Percentiles rank a stretch among this genome's conserved stretches.
Conservation (phyloP, 345 rosid genomes). For the Microcos paniculata region DNA sequence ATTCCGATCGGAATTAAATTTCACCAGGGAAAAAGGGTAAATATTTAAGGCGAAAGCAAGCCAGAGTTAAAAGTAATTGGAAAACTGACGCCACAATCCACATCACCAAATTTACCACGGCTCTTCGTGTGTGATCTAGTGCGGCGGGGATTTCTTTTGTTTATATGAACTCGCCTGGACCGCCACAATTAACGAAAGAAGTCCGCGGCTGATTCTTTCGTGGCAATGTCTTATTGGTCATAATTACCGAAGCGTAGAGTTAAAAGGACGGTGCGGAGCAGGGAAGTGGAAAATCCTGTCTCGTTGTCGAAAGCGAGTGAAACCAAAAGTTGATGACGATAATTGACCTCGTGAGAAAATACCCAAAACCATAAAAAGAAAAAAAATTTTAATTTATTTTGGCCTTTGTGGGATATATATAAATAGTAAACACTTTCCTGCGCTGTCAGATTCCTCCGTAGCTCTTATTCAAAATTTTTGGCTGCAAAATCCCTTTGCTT, state of each 20-base stretch:
- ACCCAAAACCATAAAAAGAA: neutral
- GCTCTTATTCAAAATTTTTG: neutral
- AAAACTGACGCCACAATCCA: neutral
- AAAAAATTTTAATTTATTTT: neutral
- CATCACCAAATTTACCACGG: neutral
- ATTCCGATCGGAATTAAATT: neutral
- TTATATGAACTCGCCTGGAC: neutral
- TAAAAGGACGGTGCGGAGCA: neutral
- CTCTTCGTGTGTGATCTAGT: neutral
- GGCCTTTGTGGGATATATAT: no score
- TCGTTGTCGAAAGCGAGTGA: neutral
- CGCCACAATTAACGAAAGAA: neutral
- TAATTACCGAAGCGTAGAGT: neutral
- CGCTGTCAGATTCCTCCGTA: neutral
- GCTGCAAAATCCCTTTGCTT: conserved; percentile 6
- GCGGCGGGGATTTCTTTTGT: neutral
- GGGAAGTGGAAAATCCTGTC: neutral
- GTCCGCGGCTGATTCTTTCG: neutral
- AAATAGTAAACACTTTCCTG: neutral
- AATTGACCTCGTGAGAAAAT: neutral
- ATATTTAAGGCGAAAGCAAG: no score
- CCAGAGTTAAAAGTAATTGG: no score
- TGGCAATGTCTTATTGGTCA: neutral
- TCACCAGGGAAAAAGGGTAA: no score
- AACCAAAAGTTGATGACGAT: neutral